Base-by-base conservation (phyloP, 352 stramenopile species). In the Phytopythium ostracodes region DNA sequence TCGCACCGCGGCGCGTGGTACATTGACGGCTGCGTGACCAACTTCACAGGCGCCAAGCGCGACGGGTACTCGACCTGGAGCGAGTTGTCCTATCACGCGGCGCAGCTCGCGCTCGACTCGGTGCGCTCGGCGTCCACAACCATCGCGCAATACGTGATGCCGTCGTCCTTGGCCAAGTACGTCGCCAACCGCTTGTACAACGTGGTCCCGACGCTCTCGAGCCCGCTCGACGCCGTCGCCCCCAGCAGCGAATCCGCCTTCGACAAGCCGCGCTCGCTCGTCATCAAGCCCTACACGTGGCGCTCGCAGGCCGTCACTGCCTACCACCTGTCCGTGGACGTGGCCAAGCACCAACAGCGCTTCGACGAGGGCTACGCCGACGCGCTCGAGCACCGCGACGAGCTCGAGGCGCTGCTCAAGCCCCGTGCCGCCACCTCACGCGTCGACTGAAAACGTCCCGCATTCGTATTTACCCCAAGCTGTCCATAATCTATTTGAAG, bases 201-300 rank as follows among this genome's bases (percentile, higher is more conserved):
- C 54, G 53, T 70, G 40, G 60, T 89, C 24, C 77, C 79, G 15
- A 70, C 70, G 55, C 65, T 87, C 14, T 61, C 71, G 22, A 79
- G 72, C 31, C 66, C 77, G 18, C 76, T 87, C 62, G 76, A 86
- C 10, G 77, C 73, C 25, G 65, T 88, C 31, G 53, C 56, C 20
- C 33, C 47, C 24, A 53, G 10, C 17, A 4, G 14, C 38, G 29
- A 3, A 33, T 7, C 20, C 7, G 42, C 31, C 54, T 20, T 51
- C 50, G 35, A 40, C 25, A 51, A 52, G 64, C 59, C 61, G 51
- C 71, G 67, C 58, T 68, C 71, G 20, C 68, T 89, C 52, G 68
- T 90, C 35, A 73, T 90, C 22, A 82, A 77, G 56, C 81, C 81
- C 20, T 90, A 77, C 76, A 85, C 71, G 53, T 90, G 78, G 78